Evolutionary conservation across 2,329 filamentous ascomycete species (phyloP).

Genomic region (Botrytis deweyae): DNA sequence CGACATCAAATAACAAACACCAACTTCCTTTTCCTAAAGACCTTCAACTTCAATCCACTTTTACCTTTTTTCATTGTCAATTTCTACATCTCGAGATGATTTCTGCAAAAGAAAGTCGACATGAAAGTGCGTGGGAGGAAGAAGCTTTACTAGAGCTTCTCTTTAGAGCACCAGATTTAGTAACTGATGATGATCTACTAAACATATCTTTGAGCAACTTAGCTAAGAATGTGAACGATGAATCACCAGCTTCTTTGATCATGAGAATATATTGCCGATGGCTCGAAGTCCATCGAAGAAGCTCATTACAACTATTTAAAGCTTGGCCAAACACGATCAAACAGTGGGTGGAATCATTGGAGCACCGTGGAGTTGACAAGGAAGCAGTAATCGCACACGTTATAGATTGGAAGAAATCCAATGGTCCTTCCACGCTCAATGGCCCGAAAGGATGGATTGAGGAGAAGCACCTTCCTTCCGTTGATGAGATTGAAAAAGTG

Average conservation of each 20-base stretch:
- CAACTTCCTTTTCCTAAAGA: background rate
- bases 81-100: background rate
- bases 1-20: background rate
- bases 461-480: slow-evolving; percentile 16
- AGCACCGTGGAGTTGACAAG: slow-evolving; percentile 25
- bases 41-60: background rate
- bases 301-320: slow-evolving; percentile 23
- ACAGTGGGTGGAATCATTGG: slow-evolving; percentile 33
- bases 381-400: slow-evolving; percentile 26
- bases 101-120: background rate
- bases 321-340: slow-evolving; percentile 32
- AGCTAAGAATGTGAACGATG: slow-evolving; percentile 25
- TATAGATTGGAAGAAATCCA: slow-evolving; percentile 27
- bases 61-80: background rate
- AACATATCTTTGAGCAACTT: slow-evolving; percentile 28
- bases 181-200: slow-evolving; percentile 28
- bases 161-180: slow-evolving; percentile 18
- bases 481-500: slow-evolving; percentile 23
- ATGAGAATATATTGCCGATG: slow-evolving; percentile 33
- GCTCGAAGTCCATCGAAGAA: slow-evolving; percentile 33
- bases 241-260: slow-evolving; percentile 22
- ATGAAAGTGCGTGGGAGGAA: background rate
- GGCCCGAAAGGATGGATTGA: background rate
- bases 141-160: slow-evolving; percentile 5
- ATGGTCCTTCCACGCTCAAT: slow-evolving; percentile 15